Evolutionary conservation across 2,329 filamentous ascomycete species (phyloP).

Genomic region (Penicillium sp.): DNA sequence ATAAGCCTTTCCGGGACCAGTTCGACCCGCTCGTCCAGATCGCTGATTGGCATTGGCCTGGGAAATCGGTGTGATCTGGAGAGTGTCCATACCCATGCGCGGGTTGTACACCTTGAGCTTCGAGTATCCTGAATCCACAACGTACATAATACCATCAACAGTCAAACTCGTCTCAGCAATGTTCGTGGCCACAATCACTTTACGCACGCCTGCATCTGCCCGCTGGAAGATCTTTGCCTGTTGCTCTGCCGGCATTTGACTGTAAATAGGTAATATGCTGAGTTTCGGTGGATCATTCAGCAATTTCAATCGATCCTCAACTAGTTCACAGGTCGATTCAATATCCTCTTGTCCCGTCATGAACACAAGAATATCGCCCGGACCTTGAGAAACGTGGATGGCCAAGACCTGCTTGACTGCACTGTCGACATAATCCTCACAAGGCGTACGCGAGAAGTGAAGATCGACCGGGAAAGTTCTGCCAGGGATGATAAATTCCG

Average conservation of each 20-base stretch:
- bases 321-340: slow-evolving; percentile 89
- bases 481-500: slow-evolving; percentile 93
- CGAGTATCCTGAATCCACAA: slow-evolving; percentile 92
- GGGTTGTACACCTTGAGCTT: slow-evolving; percentile 99
- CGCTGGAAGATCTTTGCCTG: slow-evolving; percentile 97
- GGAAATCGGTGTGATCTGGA: slow-evolving; percentile 96
- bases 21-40: slow-evolving; percentile 88
- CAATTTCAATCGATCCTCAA: slow-evolving; percentile 80
- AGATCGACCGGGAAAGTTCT: slow-evolving; percentile 96
- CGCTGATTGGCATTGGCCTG: slow-evolving; percentile 94
- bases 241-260: slow-evolving; percentile 97
- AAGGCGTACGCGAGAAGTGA: slow-evolving; percentile 90
- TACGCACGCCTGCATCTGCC: slow-evolving; percentile 84
- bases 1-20: slow-evolving; percentile 92
- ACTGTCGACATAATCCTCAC: slow-evolving; percentile 96
- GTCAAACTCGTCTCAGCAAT: slow-evolving; percentile 98
- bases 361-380: slow-evolving; percentile 93
- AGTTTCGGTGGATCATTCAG: slow-evolving; percentile 94
- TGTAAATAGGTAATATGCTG: slow-evolving; percentile 95
- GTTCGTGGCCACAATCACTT: slow-evolving; percentile 97
- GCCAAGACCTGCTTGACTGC: slow-evolving; percentile 93
- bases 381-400: slow-evolving; percentile 91
- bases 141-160: slow-evolving; percentile 98
- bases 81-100: slow-evolving; percentile 97
- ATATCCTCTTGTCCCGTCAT: slow-evolving; percentile 99